Conservation (phyloP, 2,329 filamentous ascomycete species). For the Aspergillus ibericus region DNA sequence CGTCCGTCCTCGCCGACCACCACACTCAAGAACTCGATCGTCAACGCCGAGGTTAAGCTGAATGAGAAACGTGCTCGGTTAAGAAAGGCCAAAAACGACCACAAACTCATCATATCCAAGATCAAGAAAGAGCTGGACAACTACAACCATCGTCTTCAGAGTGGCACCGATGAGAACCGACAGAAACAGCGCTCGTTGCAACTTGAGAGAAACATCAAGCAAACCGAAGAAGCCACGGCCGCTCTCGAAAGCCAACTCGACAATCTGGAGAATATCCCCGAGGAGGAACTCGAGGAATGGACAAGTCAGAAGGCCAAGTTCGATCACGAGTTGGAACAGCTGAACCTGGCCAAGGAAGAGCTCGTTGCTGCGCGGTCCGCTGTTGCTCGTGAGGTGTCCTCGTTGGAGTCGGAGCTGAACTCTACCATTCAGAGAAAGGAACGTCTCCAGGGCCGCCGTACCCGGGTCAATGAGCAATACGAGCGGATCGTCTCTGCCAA, state of each 20-base stretch:
- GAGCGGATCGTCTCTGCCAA: slow-evolving; percentile 61
- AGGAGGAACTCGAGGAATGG: slow-evolving; percentile 56
- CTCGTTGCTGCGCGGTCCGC: slow-evolving; percentile 52
- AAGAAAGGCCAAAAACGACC: slow-evolving; percentile 62
- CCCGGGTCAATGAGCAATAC: slow-evolving; percentile 62
- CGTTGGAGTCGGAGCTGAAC: slow-evolving; percentile 55
- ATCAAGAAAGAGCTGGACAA: slow-evolving; percentile 63
- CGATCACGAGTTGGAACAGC: slow-evolving; percentile 54
- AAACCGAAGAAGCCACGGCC: slow-evolving; percentile 63
- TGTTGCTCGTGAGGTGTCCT: slow-evolving; percentile 52
- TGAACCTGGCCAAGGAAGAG: slow-evolving; percentile 53
- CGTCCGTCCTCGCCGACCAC: slow-evolving; percentile 65
- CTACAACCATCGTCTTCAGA: slow-evolving; percentile 57
- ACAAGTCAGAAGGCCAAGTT: slow-evolving; percentile 54
- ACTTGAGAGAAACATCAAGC: slow-evolving; percentile 61
- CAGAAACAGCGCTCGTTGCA: slow-evolving; percentile 63
- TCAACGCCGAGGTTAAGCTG: slow-evolving; percentile 61
- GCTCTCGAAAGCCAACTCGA: slow-evolving; percentile 56
- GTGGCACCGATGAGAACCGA: slow-evolving; percentile 61
- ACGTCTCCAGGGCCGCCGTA: slow-evolving; percentile 58
- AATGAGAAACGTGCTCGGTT: slow-evolving; percentile 60
- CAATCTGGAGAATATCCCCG: slow-evolving; percentile 56
- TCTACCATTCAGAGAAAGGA: slow-evolving; percentile 58
- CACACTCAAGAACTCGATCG: slow-evolving; percentile 64
- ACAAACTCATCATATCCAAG: slow-evolving; percentile 58